These are phyloP conservation scores for Sugiyamaella grinbergsii DNA, from an alignment of 1,139 yeast genomes.

Conservation along the genomic window DNA sequence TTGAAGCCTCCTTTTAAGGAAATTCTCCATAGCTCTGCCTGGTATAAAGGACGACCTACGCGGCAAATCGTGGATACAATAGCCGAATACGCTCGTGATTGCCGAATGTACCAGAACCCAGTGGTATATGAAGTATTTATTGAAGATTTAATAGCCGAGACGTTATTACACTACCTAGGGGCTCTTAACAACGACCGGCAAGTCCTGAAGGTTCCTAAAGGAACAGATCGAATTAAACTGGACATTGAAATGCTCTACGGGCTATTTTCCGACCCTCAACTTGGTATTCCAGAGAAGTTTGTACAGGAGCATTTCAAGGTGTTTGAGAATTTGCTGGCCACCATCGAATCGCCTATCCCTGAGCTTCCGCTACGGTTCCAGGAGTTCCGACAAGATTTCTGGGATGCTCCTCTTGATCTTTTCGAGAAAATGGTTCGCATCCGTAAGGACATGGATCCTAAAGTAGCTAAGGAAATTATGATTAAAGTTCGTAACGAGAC, in stretches of 20 bases:
- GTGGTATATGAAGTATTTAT: conserved; percentile 55
- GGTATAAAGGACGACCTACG: conserved; percentile 52
- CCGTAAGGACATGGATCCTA: conserved; percentile 43
- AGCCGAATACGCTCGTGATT: conserved; percentile 72
- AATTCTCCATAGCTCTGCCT: conserved; percentile 45
- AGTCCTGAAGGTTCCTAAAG: conserved; percentile 51
- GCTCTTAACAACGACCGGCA: conserved; percentile 48
- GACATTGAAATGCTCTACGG: conserved; percentile 71
- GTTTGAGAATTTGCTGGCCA: conserved; percentile 71
- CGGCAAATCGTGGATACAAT: conserved; percentile 71
- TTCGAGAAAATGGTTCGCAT: conserved; percentile 45
- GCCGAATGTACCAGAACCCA: conserved; percentile 51
- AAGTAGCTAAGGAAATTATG: conserved; percentile 41
- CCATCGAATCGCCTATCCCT: conserved; percentile 57
- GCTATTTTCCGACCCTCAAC: conserved; percentile 55
- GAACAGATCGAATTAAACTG: conserved; percentile 59
- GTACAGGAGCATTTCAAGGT: conserved; percentile 57
- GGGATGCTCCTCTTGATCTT: conserved; percentile 52
- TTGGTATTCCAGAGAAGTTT: conserved; percentile 43
- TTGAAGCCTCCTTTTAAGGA: conserved; percentile 51
- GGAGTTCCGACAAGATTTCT: conserved; percentile 66
- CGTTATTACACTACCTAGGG: conserved; percentile 51
- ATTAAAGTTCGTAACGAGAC: conserved; percentile 39
- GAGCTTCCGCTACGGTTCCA: conserved; percentile 59
- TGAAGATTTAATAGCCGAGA: conserved; percentile 55